phyloP scores from a whole-genome alignment of 257 asterid species.

The Solanum chilense region DNA sequence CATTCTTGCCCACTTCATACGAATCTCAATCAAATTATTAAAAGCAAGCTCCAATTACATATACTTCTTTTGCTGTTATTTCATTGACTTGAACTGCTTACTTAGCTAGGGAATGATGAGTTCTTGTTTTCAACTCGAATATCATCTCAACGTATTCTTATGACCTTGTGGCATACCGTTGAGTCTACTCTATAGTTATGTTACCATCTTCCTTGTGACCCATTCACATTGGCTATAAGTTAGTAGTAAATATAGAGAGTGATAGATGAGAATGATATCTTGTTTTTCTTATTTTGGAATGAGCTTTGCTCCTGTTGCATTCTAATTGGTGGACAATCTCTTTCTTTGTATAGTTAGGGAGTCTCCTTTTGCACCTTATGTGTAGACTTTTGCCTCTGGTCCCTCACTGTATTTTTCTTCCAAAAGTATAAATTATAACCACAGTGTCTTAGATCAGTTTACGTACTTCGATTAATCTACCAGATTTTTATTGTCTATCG shows the following conservation, averaged over 20 bases:
- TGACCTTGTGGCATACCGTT: background rate
- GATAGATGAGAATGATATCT: background rate
- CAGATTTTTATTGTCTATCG: background rate
- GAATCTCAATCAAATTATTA: background rate
- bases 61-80: background rate
- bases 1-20: background rate
- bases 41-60: background rate
- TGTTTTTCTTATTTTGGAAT: background rate
- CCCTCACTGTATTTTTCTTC: background rate
- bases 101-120: background rate
- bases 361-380: background rate
- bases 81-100: background rate
- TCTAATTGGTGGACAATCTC: background rate
- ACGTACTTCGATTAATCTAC: accelerated
- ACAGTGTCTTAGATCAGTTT: background rate
- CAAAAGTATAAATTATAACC: background rate
- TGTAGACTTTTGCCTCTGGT: background rate
- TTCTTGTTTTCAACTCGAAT: background rate
- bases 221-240: background rate
- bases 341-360: background rate
- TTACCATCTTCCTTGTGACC: background rate
- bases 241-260: background rate
- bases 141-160: background rate
- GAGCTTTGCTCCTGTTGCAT: background rate
- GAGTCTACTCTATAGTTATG: background rate